Conservation (phyloP, 2,329 filamentous ascomycete genomes). For the Alternaria brassicicola region DNA sequence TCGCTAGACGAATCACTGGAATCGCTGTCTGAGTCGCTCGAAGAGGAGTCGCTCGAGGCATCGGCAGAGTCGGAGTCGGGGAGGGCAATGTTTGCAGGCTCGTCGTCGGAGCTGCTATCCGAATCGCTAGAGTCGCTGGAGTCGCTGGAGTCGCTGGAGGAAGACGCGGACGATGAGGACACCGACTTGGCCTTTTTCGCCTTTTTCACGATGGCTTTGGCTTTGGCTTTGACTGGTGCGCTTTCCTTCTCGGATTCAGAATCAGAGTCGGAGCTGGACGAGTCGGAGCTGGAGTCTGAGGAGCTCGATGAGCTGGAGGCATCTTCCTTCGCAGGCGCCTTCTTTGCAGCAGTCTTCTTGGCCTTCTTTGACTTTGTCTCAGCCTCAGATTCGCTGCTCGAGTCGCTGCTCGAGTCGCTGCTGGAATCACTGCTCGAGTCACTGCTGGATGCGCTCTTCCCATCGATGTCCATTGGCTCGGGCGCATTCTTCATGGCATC, state of each 20-base stretch:
- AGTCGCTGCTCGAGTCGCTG: constrained; percentile 33
- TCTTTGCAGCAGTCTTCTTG: constrained; percentile 20
- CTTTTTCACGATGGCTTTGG: constrained; percentile 16
- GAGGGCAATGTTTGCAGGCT: constrained; percentile 34
- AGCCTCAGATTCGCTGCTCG: constrained; percentile 40
- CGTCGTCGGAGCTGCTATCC: constrained; percentile 32
- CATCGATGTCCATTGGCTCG: constrained; percentile 43
- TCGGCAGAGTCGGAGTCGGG: constrained; percentile 33
- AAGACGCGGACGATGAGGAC: constrained; percentile 12
- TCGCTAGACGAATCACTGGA: constrained; percentile 36
- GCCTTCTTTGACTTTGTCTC: constrained; percentile 35
- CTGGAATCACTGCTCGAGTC: constrained; percentile 29
- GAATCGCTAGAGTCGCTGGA: constrained; percentile 25
- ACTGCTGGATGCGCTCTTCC: constrained; percentile 32
- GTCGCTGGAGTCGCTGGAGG: constrained; percentile 27
- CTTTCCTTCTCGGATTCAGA: constrained; percentile 45
- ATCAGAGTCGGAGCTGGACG: constrained; percentile 25
- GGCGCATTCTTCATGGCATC: constrained; percentile 18
- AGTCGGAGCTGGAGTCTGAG: constrained; percentile 21
- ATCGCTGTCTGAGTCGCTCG: constrained; percentile 23
- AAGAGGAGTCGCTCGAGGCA: constrained; percentile 35
- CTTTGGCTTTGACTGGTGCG: constrained; percentile 42
- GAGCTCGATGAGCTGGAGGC: constrained; percentile 24
- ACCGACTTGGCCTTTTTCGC: constrained; percentile 18
- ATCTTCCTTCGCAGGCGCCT: constrained; percentile 14